Percentiles rank a stretch among this genome's conserved stretches.
Conservation (phyloP, 2,329 filamentous ascomycete species). For the Penicillium sumatraense region DNA sequence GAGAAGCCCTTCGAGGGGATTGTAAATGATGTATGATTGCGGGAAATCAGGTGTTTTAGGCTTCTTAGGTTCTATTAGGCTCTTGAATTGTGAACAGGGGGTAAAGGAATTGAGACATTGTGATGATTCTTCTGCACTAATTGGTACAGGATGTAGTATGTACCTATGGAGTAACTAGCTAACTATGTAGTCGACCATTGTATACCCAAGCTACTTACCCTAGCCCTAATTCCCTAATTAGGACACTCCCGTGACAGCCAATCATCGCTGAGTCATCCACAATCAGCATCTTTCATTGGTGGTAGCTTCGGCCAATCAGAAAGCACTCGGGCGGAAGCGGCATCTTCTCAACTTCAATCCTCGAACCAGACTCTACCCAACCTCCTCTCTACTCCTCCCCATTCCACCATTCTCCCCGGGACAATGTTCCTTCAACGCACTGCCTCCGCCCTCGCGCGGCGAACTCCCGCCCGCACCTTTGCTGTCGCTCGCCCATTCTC, state of each 20-base stretch:
- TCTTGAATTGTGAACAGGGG: too few relatives aligned
- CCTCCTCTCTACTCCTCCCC: constrained; percentile 29
- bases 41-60: background rate
- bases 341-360: constrained; percentile 41
- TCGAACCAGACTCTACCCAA: constrained; percentile 31
- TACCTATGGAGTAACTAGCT: too few relatives aligned
- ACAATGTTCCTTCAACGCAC: constrained; percentile 55
- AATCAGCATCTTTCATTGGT: constrained; percentile 15
- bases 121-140: background rate
- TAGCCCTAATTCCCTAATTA: constrained; percentile 26
- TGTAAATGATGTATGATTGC: constrained; percentile 6
- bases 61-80: background rate
- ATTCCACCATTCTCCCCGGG: constrained; percentile 31
- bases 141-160: too few relatives aligned
- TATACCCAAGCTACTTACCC: constrained; percentile 13
- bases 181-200: background rate
- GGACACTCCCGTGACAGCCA: constrained; percentile 17
- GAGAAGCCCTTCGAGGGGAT: background rate
- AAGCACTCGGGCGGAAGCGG: constrained; percentile 40
- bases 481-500: constrained; percentile 50
- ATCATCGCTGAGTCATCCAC: constrained; percentile 22
- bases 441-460: constrained; percentile 51
- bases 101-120: too few relatives aligned
- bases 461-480: constrained; percentile 48
- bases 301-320: constrained; percentile 22